A percentile compares a stretch with the other conserved stretches of the same genome.
These are phyloP conservation scores for Antitrichia curtipendula DNA, from an alignment of 225 moss, liverwort and hornwort genomes.

Conservation along the genomic window DNA sequence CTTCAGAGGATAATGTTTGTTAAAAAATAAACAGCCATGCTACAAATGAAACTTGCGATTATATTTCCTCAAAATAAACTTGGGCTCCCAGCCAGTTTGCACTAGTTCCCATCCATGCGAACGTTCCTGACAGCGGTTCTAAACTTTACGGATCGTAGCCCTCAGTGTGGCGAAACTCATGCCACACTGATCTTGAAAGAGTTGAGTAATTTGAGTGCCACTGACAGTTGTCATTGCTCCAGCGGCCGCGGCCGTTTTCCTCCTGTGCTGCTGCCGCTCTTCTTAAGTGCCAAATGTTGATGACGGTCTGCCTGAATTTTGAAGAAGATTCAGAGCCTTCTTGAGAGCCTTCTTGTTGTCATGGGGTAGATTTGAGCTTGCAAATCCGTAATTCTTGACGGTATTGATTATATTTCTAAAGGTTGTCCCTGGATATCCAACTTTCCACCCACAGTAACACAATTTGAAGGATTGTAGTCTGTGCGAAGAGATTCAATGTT, in stretches of 20 bases:
- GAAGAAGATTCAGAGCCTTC: too few relatives aligned
- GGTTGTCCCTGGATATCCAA: too few relatives aligned
- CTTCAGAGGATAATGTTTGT: too few relatives aligned
- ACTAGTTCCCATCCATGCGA: not conserved
- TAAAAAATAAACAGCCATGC: not conserved
- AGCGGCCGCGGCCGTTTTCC: too few relatives aligned
- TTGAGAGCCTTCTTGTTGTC: not conserved
- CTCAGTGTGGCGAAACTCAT: not conserved
- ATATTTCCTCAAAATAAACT: not conserved
- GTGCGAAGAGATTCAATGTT: not conserved
- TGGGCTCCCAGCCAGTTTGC: not conserved
- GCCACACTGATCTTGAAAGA: not conserved
- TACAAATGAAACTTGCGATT: not conserved
- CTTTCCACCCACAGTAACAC: not conserved
- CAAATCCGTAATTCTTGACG: not conserved
- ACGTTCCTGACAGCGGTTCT: not conserved
- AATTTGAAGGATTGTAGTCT: not conserved
- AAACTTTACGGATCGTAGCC: not conserved
- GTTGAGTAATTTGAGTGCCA: not conserved
- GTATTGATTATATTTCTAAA: not conserved
- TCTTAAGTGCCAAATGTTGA: not conserved
- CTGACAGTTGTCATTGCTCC: not conserved
- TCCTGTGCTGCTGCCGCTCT: too few relatives aligned
- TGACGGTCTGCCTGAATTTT: not conserved
- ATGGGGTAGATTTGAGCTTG: not conserved